A percentile compares a stretch with the other conserved stretches of the same genome.
Evolutionary conservation across 2,329 filamentous ascomycete genomes (phyloP).

Genomic region (Leptographium lundbergii): DNA sequence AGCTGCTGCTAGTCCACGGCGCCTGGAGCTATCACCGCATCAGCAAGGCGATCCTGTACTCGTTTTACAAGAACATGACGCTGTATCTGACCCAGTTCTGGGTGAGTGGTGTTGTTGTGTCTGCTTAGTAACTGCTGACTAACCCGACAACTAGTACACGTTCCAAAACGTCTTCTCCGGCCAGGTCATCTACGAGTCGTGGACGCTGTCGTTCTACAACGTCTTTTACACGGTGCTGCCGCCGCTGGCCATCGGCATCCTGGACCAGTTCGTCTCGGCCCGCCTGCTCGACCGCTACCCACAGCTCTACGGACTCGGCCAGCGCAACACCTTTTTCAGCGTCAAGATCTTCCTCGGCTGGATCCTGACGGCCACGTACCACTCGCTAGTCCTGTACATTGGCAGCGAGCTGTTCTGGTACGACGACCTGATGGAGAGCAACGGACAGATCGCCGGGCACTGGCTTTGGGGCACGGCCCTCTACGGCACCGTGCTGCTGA

Average conservation of each 20-base stretch:
- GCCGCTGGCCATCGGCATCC: slow-evolving; percentile 86
- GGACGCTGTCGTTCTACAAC: slow-evolving; percentile 99
- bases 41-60: slow-evolving; percentile 94
- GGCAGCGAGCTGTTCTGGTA: slow-evolving; percentile 71
- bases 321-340: slow-evolving; percentile 87
- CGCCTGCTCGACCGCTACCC: slow-evolving; percentile 89
- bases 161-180: slow-evolving; percentile 98
- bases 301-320: slow-evolving; percentile 85
- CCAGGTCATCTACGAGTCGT: slow-evolving; percentile 96
- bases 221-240: slow-evolving; percentile 94
- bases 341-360: slow-evolving; percentile 86
- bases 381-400: slow-evolving; percentile 87
- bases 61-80: slow-evolving; percentile 98
- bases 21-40: slow-evolving; percentile 97
- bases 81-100: slow-evolving; percentile 99
- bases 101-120: slow-evolving; percentile 40
- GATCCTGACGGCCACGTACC: slow-evolving; percentile 91
- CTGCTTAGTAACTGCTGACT: not conserved
- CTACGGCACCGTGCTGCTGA: slow-evolving; percentile 87
- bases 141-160: slow-evolving; percentile 49
- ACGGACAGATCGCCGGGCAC: slow-evolving; percentile 78
- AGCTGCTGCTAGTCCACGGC: slow-evolving; percentile 87
- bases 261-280: slow-evolving; percentile 95
- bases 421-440: slow-evolving; percentile 61
- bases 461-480: slow-evolving; percentile 97